A percentile compares a stretch with the other conserved stretches of the same genome.
phyloP scores from a whole-genome alignment of 805 yeast species.

The Yamadazyma ubonensis region DNA sequence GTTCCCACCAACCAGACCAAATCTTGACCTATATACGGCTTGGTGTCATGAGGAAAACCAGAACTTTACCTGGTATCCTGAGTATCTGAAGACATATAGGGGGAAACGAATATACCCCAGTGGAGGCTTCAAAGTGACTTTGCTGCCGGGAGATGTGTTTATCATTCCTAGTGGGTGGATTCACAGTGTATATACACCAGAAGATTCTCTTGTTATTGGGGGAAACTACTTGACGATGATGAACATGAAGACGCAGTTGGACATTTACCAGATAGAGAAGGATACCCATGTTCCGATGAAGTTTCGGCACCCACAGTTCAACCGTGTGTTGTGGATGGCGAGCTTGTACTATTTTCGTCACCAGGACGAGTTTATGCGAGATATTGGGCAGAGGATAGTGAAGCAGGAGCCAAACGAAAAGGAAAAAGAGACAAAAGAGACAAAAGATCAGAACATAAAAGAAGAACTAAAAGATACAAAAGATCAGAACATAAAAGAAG shows the following conservation, averaged over 20 bases:
- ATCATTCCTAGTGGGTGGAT: conserved; percentile 92
- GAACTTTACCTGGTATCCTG: conserved; percentile 63
- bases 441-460: neutral
- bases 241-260: conserved; percentile 62
- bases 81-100: conserved; percentile 33
- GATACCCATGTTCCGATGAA: conserved; percentile 70
- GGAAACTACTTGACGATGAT: conserved; percentile 78
- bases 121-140: conserved; percentile 52
- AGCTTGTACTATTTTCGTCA: conserved; percentile 45
- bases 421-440: neutral
- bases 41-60: conserved; percentile 76
- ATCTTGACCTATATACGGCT: conserved; percentile 57
- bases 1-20: conserved; percentile 71
- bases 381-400: conserved; percentile 12
- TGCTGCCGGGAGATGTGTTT: conserved; percentile 68
- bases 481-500: neutral
- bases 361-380: conserved; percentile 20
- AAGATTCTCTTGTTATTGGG: conserved; percentile 79
- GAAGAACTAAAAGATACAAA: conserved; percentile 2
- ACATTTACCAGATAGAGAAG: conserved; percentile 60
- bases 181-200: conserved; percentile 83
- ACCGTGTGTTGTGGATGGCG: conserved; percentile 66
- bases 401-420: neutral
- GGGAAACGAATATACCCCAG: conserved; percentile 30
- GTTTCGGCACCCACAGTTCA: conserved; percentile 77